phyloP scores from a whole-genome alignment of 306 rosid genomes.

The Cicer yamashitae region DNA sequence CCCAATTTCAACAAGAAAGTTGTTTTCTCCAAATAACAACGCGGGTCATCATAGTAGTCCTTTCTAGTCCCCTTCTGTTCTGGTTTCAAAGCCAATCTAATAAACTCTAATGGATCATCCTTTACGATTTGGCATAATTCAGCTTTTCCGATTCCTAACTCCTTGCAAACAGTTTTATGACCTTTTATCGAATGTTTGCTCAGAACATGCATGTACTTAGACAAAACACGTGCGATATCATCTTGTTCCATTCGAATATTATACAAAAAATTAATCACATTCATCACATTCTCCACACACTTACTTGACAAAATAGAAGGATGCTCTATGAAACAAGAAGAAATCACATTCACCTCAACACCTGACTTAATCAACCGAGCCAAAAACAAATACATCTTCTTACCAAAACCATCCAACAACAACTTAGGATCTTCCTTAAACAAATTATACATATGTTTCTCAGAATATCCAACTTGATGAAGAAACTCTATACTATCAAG shows the following conservation, averaged over 20 bases:
- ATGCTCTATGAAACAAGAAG: slow-evolving; percentile 56
- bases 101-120: slow-evolving; percentile 65
- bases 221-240: slow-evolving; percentile 56
- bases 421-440: slow-evolving; percentile 58
- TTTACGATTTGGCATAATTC: slow-evolving; percentile 57
- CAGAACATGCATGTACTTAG: slow-evolving; percentile 54
- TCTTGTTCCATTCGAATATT: slow-evolving; percentile 62
- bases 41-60: slow-evolving; percentile 38
- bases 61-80: slow-evolving; percentile 43
- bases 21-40: slow-evolving; percentile 58
- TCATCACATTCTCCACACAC: slow-evolving; percentile 54
- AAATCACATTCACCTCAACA: slow-evolving; percentile 53
- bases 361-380: slow-evolving; percentile 62
- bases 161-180: slow-evolving; percentile 61
- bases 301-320: slow-evolving; percentile 54
- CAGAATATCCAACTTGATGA: slow-evolving; percentile 58
- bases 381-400: slow-evolving; percentile 55
- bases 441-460: slow-evolving; percentile 57
- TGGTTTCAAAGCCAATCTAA: slow-evolving; percentile 58
- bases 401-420: slow-evolving; percentile 72
- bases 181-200: slow-evolving; percentile 58
- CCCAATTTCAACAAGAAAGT: slow-evolving; percentile 71
- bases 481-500: slow-evolving; percentile 64
- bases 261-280: slow-evolving; percentile 60
- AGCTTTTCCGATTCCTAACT: slow-evolving; percentile 57